phyloP scores from a whole-genome alignment of 768 basidiomycete species.

The Pisolithus marmoratus region DNA sequence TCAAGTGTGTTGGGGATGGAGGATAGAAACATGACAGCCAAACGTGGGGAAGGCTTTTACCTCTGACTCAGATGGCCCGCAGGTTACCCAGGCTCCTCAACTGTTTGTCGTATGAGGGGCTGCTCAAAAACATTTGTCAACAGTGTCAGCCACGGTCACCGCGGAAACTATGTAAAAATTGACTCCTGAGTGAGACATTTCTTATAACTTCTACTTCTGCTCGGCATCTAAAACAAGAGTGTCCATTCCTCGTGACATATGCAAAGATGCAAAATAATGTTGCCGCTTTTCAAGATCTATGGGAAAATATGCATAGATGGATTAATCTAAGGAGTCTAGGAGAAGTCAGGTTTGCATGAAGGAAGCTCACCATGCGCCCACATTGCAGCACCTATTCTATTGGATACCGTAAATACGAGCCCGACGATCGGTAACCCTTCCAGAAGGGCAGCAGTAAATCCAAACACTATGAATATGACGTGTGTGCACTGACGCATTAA shows the following conservation, averaged over 20 bases:
- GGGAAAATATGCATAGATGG: neutral
- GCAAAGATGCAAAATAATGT: conserved; percentile 36
- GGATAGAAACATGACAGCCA: too few species aligned
- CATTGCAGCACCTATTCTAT: conserved; percentile 91
- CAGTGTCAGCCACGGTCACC: too few species aligned
- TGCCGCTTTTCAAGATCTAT: conserved; percentile 60
- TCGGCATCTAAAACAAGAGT: too few species aligned
- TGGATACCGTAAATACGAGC: conserved; percentile 76
- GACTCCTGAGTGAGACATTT: too few species aligned
- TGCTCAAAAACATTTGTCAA: too few species aligned
- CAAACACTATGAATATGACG: conserved; percentile 52
- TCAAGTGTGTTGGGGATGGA: too few species aligned
- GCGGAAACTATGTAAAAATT: too few species aligned
- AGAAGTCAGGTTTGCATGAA: neutral
- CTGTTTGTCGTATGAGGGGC: too few species aligned
- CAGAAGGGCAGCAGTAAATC: conserved; percentile 75
- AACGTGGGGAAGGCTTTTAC: too few species aligned
- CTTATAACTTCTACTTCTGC: too few species aligned
- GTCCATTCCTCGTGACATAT: neutral
- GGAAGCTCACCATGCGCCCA: conserved; percentile 68
- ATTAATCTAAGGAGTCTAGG: neutral
- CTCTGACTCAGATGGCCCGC: too few species aligned
- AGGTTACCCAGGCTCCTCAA: too few species aligned
- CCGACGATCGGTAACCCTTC: conserved; percentile 82
- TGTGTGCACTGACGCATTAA: neutral